Conservation (phyloP, 2,329 filamentous ascomycete genomes). For the Thelonectria olida region DNA sequence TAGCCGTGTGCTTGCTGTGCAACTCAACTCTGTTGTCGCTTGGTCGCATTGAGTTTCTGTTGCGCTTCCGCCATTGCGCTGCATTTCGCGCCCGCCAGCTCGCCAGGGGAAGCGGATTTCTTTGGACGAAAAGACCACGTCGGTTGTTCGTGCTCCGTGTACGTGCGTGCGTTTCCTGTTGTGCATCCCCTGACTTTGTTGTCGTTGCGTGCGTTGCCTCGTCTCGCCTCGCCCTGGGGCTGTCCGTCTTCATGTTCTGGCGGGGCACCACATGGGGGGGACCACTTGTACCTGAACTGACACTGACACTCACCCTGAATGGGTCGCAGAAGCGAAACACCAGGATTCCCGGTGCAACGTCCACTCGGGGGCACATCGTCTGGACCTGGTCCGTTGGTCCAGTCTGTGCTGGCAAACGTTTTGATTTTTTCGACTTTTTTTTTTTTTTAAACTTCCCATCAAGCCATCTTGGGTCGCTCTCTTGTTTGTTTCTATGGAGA, state of each 20-base stretch:
- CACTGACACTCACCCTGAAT: slow-evolving; percentile 35
- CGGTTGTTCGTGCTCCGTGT: slow-evolving; percentile 11
- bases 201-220: slow-evolving; percentile 12
- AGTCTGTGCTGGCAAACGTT: slow-evolving; percentile 36
- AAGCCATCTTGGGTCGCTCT: slow-evolving; percentile 15
- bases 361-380: slow-evolving; percentile 24
- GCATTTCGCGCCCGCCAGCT: neutral
- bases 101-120: neutral
- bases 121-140: slow-evolving; percentile 11
- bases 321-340: slow-evolving; percentile 36
- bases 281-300: slow-evolving; percentile 29
- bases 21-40: slow-evolving; percentile 3
- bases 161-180: slow-evolving; percentile 15
- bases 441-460: slow-evolving; percentile 4
- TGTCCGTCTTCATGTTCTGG: slow-evolving; percentile 1
- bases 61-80: neutral
- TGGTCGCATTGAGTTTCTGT: neutral
- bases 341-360: slow-evolving; percentile 36
- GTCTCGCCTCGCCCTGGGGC: neutral
- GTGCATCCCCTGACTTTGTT: slow-evolving; percentile 16
- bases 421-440: slow-evolving; percentile 10
- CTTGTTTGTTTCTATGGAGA: slow-evolving; percentile 19
- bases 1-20: slow-evolving; percentile 10
- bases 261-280: slow-evolving; percentile 24
- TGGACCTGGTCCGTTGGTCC: slow-evolving; percentile 24